Evolutionary conservation across 768 basidiomycete genomes (phyloP), one percentile per base, ranked within the genome.

Genomic region (Pholiota molesta): DNA sequence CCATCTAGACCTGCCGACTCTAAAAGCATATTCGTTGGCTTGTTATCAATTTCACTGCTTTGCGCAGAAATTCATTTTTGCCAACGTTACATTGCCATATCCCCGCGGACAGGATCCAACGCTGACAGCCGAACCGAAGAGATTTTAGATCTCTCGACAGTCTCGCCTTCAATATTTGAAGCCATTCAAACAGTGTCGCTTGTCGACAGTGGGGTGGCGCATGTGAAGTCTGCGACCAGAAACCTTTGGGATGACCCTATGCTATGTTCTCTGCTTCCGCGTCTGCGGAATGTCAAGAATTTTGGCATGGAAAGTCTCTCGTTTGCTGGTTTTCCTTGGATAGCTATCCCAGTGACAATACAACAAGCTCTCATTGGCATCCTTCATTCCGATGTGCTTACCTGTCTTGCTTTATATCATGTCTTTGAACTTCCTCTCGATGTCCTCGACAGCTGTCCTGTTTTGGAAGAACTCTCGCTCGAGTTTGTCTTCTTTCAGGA

Each of bases 1-100:
- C 33, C 13, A 13, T 26, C 28, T 33, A 45, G 37, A 52, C 17
- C 5, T 19, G 6, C n/a, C 21, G 10, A 33, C 28, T 23, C 61
- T 57, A 6, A 31, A 33, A 11, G 4, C 19, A 14, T 56, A 49
- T 19, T 53, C 55, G 4, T 51, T 62, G 5, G 35, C 33, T 19
- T 62, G 61, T 29, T 55, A 26, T 28, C 55, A 42, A 28, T 62
- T 62, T 21, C 40, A 39, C 26, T 40, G 23, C 42, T 40, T 56
- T 28, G 33, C 54, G 11, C 31, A 33, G 49, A 57, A 51, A 52
- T 42, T 13, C 35, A 16, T 62, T 28, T 62, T 62, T 51, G 23
- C 19, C 11, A 42, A 39, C 11, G 31, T 56, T 10, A n/a, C 23
- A 33, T 21, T 58, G 33, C 3, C 2, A n/a, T 58, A 42, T 26